Conservation (phyloP, 345 rosid genomes). For the Cardamine chenopodiifolia region DNA sequence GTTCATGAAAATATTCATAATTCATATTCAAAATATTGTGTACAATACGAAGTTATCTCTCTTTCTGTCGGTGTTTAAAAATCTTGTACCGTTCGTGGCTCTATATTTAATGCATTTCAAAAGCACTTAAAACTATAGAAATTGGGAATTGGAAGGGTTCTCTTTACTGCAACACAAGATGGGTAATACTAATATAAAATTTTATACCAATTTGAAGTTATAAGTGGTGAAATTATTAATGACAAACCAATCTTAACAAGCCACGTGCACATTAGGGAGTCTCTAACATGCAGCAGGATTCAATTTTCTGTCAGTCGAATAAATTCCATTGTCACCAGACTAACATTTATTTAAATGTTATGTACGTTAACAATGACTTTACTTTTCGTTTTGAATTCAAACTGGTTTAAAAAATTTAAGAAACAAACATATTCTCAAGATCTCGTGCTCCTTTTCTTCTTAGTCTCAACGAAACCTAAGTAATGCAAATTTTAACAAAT, state of each 20-base stretch:
- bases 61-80: slow-evolving; percentile 39
- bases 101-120: slow-evolving; percentile 37
- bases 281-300: slow-evolving; percentile 31
- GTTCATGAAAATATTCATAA: slow-evolving; percentile 1
- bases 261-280: slow-evolving; percentile 27
- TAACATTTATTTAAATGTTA: slow-evolving; percentile 29
- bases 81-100: slow-evolving; percentile 13
- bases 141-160: slow-evolving; percentile 40
- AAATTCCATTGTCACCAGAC: slow-evolving; percentile 43
- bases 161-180: slow-evolving; percentile 41
- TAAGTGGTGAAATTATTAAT: not conserved
- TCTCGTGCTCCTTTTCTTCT: slow-evolving; percentile 30
- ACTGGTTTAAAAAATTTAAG: not conserved
- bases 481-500: not conserved
- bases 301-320: slow-evolving; percentile 43
- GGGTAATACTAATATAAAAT: slow-evolving; percentile 32
- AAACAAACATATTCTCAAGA: slow-evolving; percentile 27
- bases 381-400: slow-evolving; percentile 39
- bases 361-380: slow-evolving; percentile 20
- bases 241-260: not conserved
- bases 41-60: slow-evolving; percentile 22
- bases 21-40: not conserved
- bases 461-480: not conserved
- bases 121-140: slow-evolving; percentile 42
- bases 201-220: slow-evolving; percentile 25